A percentile compares a stretch with the other conserved stretches of the same genome.
Evolutionary conservation across 2,329 filamentous ascomycete genomes (phyloP).

Genomic region (Sporothrix phasma): DNA sequence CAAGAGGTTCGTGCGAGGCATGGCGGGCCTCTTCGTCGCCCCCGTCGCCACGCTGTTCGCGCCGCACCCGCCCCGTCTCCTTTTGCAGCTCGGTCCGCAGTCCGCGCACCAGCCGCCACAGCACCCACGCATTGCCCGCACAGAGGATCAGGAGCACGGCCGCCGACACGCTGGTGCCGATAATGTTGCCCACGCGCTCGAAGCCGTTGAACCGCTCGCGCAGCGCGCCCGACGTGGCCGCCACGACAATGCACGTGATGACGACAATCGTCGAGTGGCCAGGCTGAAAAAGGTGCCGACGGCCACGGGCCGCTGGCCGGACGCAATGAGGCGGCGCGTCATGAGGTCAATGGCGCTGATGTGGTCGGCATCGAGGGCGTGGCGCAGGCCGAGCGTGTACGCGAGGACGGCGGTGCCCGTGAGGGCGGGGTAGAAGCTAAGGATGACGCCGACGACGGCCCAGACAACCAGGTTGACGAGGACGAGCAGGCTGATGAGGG

Average conservation of each 20-base stretch:
- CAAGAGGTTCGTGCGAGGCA: conserved; percentile 2
- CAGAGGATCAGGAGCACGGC: conserved; percentile 75
- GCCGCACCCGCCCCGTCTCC: conserved; percentile 20
- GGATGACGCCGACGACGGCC: conserved; percentile 42
- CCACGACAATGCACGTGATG: conserved; percentile 82
- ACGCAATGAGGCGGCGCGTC: conserved; percentile 78
- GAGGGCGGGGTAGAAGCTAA: conserved; percentile 48
- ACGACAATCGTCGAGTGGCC: conserved; percentile 87
- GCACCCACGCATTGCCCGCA: conserved; percentile 73
- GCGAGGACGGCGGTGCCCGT: conserved; percentile 74
- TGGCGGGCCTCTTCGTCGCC: conserved; percentile 20
- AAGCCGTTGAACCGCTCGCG: conserved; percentile 74
- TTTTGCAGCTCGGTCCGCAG: conserved; percentile 50
- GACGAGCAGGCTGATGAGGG: conserved; percentile 42
- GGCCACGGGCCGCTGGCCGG: conserved; percentile 76
- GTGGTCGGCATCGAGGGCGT: conserved; percentile 97
- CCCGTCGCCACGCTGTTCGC: conserved; percentile 24
- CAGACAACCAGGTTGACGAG: conserved; percentile 45
- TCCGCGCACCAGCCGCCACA: conserved; percentile 64
- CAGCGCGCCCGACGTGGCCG: conserved; percentile 78
- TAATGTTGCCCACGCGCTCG: conserved; percentile 69
- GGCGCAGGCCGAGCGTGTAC: conserved; percentile 80
- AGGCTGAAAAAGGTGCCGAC: conserved; percentile 93
- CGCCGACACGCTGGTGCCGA: conserved; percentile 80
- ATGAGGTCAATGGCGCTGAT: conserved; percentile 81